Evolutionary conservation across 345 rosid species (phyloP).

Genomic region (Bruguiera parviflora): DNA sequence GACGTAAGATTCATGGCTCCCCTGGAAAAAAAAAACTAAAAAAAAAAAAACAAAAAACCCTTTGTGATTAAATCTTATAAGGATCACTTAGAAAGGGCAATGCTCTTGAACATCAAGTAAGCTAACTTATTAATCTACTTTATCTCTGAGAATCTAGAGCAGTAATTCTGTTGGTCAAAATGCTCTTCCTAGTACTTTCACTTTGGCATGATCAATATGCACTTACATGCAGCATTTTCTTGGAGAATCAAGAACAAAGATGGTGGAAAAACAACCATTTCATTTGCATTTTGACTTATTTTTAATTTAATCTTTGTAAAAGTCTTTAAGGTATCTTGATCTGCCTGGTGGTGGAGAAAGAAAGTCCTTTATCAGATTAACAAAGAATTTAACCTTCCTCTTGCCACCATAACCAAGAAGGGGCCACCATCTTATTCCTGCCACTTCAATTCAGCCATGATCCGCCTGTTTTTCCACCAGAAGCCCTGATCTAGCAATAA

Average conservation of each 20-base stretch:
- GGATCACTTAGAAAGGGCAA: background rate
- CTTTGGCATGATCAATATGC: background rate
- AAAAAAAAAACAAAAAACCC: background rate
- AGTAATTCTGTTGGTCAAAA: background rate
- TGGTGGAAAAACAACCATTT: conserved; percentile 7
- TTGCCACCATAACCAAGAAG: background rate
- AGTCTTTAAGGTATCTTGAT: background rate
- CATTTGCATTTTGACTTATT: conserved; percentile 13
- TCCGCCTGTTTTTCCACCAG: background rate
- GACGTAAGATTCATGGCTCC: conserved; percentile 54
- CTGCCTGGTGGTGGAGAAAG: conserved; percentile 4
- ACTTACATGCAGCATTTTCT: background rate
- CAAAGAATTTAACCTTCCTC: background rate
- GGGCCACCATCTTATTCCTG: conserved; percentile 8
- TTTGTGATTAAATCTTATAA: background rate
- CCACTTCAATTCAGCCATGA: conserved; percentile 5
- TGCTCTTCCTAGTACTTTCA: background rate
- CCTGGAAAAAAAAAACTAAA: background rate
- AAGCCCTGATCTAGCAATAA: conserved; percentile 18
- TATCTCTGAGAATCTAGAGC: background rate
- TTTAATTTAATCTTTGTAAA: background rate
- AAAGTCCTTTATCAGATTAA: background rate
- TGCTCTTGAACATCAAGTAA: background rate
- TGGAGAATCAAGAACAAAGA: conserved; percentile 3
- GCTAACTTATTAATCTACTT: background rate